Conservation (phyloP, 1,139 yeast species). For the Saccharomyces uvarum region DNA sequence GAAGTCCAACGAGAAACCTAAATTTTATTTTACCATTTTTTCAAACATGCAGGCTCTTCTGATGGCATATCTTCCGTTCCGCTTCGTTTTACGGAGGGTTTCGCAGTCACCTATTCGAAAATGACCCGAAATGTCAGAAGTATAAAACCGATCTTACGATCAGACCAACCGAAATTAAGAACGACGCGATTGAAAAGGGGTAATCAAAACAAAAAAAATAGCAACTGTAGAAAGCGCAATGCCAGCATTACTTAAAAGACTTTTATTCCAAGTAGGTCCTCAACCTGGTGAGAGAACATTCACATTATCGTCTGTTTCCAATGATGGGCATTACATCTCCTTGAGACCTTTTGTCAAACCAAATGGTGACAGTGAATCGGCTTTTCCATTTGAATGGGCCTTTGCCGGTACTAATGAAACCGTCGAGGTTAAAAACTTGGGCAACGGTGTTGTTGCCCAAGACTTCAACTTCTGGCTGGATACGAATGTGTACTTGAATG, state of each 20-base stretch:
- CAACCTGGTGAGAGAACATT: slow-evolving; percentile 26
- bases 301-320: slow-evolving; percentile 27
- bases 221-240: slow-evolving; percentile 8
- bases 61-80: background rate
- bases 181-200: background rate
- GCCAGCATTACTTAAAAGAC: slow-evolving; percentile 29
- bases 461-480: slow-evolving; percentile 28
- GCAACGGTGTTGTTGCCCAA: slow-evolving; percentile 14
- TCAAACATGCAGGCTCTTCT: background rate
- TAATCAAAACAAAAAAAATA: background rate
- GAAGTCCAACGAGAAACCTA: too few species aligned
- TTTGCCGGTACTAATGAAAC: slow-evolving; percentile 33
- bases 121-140: background rate
- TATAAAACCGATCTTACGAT: background rate
- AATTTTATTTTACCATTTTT: background rate
- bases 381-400: slow-evolving; percentile 39
- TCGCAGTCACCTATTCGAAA: background rate
- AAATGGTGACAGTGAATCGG: slow-evolving; percentile 19
- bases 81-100: background rate
- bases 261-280: slow-evolving; percentile 26
- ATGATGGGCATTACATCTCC: slow-evolving; percentile 30
- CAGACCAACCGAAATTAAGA: background rate
- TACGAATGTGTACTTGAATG: slow-evolving; percentile 23
- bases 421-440: slow-evolving; percentile 17
- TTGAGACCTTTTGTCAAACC: slow-evolving; percentile 32